Conservation (phyloP, 495 filamentous ascomycete species). For the Sphaerosporella brunnea region DNA sequence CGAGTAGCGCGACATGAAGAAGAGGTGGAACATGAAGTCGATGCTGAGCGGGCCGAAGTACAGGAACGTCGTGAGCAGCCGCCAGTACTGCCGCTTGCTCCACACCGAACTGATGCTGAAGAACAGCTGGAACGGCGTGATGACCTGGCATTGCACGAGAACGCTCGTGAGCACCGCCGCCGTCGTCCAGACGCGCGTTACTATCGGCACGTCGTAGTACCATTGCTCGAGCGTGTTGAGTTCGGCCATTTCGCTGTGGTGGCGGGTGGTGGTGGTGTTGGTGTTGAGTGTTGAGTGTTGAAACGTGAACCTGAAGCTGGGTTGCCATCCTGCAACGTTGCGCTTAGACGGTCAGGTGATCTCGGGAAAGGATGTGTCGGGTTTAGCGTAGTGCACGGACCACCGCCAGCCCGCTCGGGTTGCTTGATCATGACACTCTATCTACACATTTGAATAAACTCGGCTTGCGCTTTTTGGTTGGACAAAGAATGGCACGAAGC, state of each 20-base stretch:
- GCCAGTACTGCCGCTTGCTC: constrained; percentile 84
- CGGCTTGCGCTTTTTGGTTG: no score
- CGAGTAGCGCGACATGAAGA: constrained; percentile 94
- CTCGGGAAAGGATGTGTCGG: no score
- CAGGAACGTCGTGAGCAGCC: constrained; percentile 79
- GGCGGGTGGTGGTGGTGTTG: not conserved
- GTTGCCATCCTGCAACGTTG: no score
- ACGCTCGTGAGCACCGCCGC: constrained; percentile 77
- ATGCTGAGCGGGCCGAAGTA: constrained; percentile 91
- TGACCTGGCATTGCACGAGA: constrained; percentile 77
- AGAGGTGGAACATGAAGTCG: constrained; percentile 94
- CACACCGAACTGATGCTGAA: constrained; percentile 91
- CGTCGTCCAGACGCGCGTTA: constrained; percentile 90
- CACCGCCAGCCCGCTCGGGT: no score
- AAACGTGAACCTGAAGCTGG: no score
- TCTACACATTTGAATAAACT: no score
- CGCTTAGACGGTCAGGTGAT: no score
- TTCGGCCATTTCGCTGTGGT: constrained; percentile 17
- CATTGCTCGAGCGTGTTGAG: constrained; percentile 65
- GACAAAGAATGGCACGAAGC: no score
- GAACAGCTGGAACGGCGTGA: constrained; percentile 86
- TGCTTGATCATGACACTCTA: no score
- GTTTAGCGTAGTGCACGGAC: no score
- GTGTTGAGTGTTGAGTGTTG: no score
- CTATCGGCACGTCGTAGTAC: constrained; percentile 96